Conservation (phyloP, 495 filamentous ascomycete genomes). For the Hypomontagnella submonticulosa region DNA sequence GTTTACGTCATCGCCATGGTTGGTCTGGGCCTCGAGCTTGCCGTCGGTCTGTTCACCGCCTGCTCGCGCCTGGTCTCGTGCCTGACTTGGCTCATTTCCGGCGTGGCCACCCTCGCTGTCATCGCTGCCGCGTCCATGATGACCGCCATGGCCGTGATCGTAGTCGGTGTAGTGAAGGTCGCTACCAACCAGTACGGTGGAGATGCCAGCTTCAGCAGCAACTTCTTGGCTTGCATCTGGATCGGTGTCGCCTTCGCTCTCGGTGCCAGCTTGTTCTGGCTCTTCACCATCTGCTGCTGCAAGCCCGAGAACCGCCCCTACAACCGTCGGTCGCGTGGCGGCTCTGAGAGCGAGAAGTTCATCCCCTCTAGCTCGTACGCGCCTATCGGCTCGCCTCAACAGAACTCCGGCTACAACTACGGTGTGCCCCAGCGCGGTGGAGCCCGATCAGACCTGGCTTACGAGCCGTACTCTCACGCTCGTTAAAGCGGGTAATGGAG, state of each 20-base stretch:
- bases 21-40: conserved; percentile 76
- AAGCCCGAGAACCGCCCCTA: conserved; percentile 53
- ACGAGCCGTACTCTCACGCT: conserved; percentile 66
- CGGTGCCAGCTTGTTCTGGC: conserved; percentile 84
- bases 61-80: conserved; percentile 61
- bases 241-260: conserved; percentile 80
- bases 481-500: conserved; percentile 46
- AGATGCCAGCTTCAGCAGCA: conserved; percentile 68
- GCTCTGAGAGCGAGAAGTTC: conserved; percentile 60
- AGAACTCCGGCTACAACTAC: conserved; percentile 51
- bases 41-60: conserved; percentile 79
- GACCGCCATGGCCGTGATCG: conserved; percentile 69
- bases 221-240: conserved; percentile 79
- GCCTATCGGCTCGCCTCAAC: conserved; percentile 54
- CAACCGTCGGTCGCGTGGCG: conserved; percentile 24
- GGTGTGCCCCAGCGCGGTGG: conserved; percentile 46
- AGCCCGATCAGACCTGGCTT: conserved; percentile 56
- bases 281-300: conserved; percentile 92
- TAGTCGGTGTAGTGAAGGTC: conserved; percentile 74
- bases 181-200: conserved; percentile 75
- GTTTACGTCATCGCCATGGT: conserved; percentile 76
- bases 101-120: conserved; percentile 69
- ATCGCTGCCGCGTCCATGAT: conserved; percentile 68
- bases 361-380: conserved; percentile 56
- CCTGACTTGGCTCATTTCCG: conserved; percentile 58